Percentiles rank a stretch among this genome's conserved stretches.
Evolutionary conservation across 1,284 basidiomycete species (phyloP).

Genomic region (Rhizoctonia solani): DNA sequence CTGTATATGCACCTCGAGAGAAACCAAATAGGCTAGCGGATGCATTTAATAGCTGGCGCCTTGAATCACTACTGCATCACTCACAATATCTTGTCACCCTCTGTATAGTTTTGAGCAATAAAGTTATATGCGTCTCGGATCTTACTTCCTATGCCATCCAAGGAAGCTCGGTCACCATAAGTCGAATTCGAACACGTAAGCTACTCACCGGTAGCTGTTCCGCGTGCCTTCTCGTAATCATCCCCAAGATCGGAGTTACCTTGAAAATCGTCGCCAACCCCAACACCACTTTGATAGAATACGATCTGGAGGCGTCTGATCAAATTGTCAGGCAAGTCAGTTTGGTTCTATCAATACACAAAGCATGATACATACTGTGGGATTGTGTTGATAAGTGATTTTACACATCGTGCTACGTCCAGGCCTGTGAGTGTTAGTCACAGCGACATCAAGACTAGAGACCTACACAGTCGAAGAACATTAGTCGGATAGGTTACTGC

Average conservation of each 20-base stretch:
- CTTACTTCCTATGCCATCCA: constrained; percentile 28
- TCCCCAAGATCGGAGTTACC: constrained; percentile 13
- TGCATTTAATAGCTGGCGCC: neutral
- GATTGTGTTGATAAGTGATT: neutral
- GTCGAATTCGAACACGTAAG: neutral
- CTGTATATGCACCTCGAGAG: constrained; percentile 38
- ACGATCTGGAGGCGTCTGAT: constrained; percentile 30
- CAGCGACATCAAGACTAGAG: neutral
- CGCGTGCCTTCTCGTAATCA: constrained; percentile 16
- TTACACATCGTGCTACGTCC: constrained; percentile 30
- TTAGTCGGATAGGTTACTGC: constrained; percentile 18
- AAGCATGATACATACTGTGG: neutral
- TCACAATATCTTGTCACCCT: constrained; percentile 31
- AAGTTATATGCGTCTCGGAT: constrained; percentile 37
- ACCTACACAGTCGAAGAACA: constrained; percentile 24
- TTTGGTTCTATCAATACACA: neutral
- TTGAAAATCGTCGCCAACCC: constrained; percentile 22
- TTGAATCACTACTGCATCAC: neutral
- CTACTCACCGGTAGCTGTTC: constrained; percentile 17
- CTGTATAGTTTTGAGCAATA: constrained; percentile 35
- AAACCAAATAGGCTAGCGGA: constrained; percentile 31
- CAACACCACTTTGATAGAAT: constrained; percentile 37
- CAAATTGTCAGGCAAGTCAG: neutral
- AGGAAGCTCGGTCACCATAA: neutral
- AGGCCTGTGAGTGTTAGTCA: neutral